phyloP scores from a whole-genome alignment of 176 grass and related monocot genomes.

The Canna indica region DNA sequence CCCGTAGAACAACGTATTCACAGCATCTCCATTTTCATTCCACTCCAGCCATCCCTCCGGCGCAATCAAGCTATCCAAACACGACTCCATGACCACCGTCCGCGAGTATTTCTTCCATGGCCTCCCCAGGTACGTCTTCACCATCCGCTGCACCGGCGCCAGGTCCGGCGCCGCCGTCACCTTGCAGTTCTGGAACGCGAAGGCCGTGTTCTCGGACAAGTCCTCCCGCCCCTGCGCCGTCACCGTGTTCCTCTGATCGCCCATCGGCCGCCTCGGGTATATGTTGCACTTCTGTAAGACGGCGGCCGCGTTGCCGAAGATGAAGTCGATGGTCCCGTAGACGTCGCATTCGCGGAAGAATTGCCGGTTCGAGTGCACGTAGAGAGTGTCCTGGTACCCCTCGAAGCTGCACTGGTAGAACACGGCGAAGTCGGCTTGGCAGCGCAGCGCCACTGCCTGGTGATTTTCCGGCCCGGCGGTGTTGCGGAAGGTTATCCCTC shows the following conservation, averaged over 20 bases:
- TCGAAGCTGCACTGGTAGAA: slow-evolving; percentile 37
- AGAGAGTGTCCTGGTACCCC: slow-evolving; percentile 79
- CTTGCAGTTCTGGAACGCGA: neutral
- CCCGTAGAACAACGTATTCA: neutral
- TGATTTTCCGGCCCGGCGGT: neutral
- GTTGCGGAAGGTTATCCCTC: slow-evolving; percentile 5
- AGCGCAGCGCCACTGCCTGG: slow-evolving; percentile 7
- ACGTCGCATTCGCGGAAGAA: slow-evolving; percentile 62
- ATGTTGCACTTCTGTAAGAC: slow-evolving; percentile 1
- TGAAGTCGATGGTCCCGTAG: slow-evolving; percentile 3
- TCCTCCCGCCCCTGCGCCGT: neutral
- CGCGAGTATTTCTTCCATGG: neutral
- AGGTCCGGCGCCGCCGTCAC: neutral
- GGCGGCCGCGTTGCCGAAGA: slow-evolving; percentile 4
- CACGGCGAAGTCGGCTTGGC: neutral
- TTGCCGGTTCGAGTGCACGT: slow-evolving; percentile 66
- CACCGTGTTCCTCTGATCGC: neutral
- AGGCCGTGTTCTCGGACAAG: neutral
- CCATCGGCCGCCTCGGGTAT: neutral
- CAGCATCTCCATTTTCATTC: neutral
- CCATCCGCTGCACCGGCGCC: neutral
- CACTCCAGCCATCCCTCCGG: neutral
- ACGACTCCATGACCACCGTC: neutral
- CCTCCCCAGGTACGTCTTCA: neutral
- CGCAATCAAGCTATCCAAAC: neutral